Evolutionary conservation across 768 basidiomycete species (phyloP), one percentile per base, ranked within the genome.

Genomic region (Porpolomopsis calyptriformis): DNA sequence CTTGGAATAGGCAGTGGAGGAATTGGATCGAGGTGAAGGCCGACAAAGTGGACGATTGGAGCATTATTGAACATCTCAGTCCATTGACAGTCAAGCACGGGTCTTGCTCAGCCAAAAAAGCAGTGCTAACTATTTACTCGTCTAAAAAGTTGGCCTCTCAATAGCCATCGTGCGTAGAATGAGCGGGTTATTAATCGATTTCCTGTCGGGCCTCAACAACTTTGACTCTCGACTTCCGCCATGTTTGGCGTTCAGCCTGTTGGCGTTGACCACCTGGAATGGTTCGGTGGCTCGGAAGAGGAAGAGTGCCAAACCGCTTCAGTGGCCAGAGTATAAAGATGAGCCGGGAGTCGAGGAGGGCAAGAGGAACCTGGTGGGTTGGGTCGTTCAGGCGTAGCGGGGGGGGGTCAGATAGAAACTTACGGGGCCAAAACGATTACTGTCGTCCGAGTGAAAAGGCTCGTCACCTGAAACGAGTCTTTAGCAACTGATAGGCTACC

Each of bases 351-450:
- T 77, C 69, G 29, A 78, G 61, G 43, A 78, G 63, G 10, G 65
- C 71, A 23, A 67, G 55, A 1, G 78, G 71, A 4, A 80, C 54
- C 69, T 70, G 40, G 54, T 54, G 51, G 24, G 9, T 16, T 23
- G 16, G 27, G 37, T 46, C 12, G 49, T 35, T 26, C 18, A 6
- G 18, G 20, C 20, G 10, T 44, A 24, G 1, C 43, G 16, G 29
- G 19, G 39, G 23, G 50, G 19, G 53, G 46, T n/a, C n/a, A 44
- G 14, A 7, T 14, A 11, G 23, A 27, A 19, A 61, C 71, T 49
- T 57, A 84, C 82, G 7, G 84, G 78, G 5, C 85, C 84, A 58
- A 82, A 83, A 1, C 65, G 59, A 57, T 85, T 85, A 64, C 82
- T 85, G 54, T 85, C 85, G 44, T 78, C 69, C 7, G 77, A 82